A percentile compares a stretch with the other conserved stretches of the same genome.
Evolutionary conservation across 768 basidiomycete species (phyloP).

Genomic region (Pulveroboletus sp.): DNA sequence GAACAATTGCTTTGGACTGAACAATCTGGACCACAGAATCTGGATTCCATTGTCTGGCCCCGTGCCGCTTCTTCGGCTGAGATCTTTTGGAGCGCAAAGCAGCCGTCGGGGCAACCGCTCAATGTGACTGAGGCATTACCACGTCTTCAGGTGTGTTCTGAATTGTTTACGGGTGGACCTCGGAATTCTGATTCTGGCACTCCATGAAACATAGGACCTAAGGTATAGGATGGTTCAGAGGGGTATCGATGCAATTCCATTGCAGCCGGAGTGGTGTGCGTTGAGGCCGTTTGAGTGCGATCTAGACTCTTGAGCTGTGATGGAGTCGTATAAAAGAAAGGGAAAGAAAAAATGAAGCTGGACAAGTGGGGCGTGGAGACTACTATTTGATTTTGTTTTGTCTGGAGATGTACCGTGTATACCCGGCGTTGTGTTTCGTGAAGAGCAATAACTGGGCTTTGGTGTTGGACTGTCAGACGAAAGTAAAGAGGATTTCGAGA

Average conservation of each 20-base stretch:
- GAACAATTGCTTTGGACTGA: constrained; percentile 45
- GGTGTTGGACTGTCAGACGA: too few relatives aligned
- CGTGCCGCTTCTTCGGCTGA: constrained; percentile 45
- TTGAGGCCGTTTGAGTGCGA: constrained; percentile 45
- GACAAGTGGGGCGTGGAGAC: too few relatives aligned
- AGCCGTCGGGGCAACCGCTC: constrained; percentile 32
- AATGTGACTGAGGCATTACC: constrained; percentile 40
- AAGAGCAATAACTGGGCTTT: too few relatives aligned
- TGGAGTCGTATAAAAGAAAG: too few relatives aligned
- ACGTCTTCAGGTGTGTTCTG: constrained; percentile 38
- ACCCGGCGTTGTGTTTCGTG: too few relatives aligned
- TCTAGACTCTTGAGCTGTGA: constrained; percentile 15
- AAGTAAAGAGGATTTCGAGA: too few relatives aligned
- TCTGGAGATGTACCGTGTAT: too few relatives aligned
- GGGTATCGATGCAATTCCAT: constrained; percentile 41
- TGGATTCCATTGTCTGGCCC: constrained; percentile 37
- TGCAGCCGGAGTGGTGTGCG: constrained; percentile 60
- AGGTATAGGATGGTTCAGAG: constrained; percentile 45
- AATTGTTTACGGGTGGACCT: accelerated
- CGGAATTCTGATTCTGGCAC: background rate
- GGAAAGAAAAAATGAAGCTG: too few relatives aligned
- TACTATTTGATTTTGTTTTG: too few relatives aligned
- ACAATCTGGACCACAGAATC: constrained; percentile 39
- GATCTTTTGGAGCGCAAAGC: constrained; percentile 48
- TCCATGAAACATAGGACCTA: constrained; percentile 30